Base-by-base conservation (phyloP, 306 rosid genomes). In the Luffa acutangula region DNA sequence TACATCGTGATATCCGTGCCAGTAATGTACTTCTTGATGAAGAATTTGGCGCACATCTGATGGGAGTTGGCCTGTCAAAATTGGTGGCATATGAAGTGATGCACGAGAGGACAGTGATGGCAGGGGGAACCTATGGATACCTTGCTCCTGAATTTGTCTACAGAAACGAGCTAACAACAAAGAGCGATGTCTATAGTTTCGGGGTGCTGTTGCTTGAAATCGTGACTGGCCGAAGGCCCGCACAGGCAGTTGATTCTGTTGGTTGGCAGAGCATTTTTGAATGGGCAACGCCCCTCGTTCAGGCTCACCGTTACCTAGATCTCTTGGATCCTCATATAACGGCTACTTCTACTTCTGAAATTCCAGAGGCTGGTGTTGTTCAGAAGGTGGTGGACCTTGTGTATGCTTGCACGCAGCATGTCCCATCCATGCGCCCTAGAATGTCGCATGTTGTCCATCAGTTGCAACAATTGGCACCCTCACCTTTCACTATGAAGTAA, bases 361-460 rank as follows among this genome's bases (percentile, higher is more conserved):
- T 90, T 58, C 99, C 98, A 0, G 99, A 95, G 84, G 86, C 94
- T 46, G 85, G 86, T 65, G 86, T 86, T 31, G 89, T 95, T 49
- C 97, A 95, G 81, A 95, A 91, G 85, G 97, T 95, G 72, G 97
- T 95, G 48, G 99, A 95, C 76, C 99, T 95, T 3, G 99, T 95
- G 54, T 95, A 95, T 86, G 92, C 99, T 3, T 95, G 99, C 89
- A 95, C 99, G 0, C 99, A 95, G 80, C 95, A 95, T 81, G 97
- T 93, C 52, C 99, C 99, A 14, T 95, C 97, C 20, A 95, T 93
- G 97, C 97, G 98, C 34, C 99, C 99, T 3, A 83, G 99, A 85
- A 95, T 93, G 99, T 95, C 99, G 20, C 99, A 95, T 57, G 96
- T 95, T 83, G 99, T 95, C 82, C 99, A 91, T 87, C 99, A 95